Evolutionary conservation across 1,284 basidiomycete species (phyloP), one percentile per base, ranked within the genome.

Genomic region (Ceratobasidium theobromae): DNA sequence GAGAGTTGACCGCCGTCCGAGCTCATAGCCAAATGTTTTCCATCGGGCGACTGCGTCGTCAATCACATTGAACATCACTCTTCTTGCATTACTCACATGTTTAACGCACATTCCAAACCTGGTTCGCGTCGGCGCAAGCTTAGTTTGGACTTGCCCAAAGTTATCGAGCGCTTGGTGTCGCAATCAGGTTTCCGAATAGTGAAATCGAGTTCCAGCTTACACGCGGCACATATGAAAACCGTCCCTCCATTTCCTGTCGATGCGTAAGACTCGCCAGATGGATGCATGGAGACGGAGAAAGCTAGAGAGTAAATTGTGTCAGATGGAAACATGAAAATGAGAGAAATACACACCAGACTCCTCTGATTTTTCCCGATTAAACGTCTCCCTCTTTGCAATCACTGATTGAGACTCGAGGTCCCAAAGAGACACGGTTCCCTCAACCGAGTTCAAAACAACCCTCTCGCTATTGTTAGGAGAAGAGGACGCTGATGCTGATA

Each of bases 21-120:
- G 4, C 89, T 84, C 69, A 94, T 80, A 6, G 90, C 91, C 46
- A 95, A 75, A 35, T 86, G 83, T 68, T 81, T 81, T 25, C 92
- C 93, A 73, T 95, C 91, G 6, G 91, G 92, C 68, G 90, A 93
- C 93, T 95, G 3, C 45, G 40, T 27, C 51, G 33, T 9, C 41
- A 53, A 23, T 48, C 14, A 28, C 28, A 55, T 23, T 67, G 30
- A 43, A 4, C 52, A 35, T 8, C 21, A 43, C n/a, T 64, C 49
- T 46, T 68, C 67, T 9, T n/a, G 21, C 6, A 9, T 27, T 30
- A 83, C 88, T 72, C 75, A 93, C 93, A 79, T 92, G 84, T 73
- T 82, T 79, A 72, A 89, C 85, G 58, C 79, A 82, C 86, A 95
- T 88, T 41, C 91, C 91, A 73, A 91, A 93, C 74, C 89, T 93